Percentiles rank a stretch among this genome's conserved stretches.
phyloP scores from a whole-genome alignment of 805 yeast species.

The Candida xiaguanensis region DNA sequence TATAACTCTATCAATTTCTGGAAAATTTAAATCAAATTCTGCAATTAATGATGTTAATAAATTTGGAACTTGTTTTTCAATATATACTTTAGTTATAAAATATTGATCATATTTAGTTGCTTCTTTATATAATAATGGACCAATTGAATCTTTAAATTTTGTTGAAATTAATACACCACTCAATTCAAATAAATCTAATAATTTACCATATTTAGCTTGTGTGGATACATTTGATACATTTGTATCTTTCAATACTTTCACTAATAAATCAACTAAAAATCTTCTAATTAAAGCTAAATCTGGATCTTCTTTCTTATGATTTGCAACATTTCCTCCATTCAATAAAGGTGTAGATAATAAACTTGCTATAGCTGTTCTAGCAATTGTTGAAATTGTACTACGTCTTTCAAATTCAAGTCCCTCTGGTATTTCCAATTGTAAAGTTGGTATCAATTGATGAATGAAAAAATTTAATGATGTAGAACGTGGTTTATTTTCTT shows the following conservation, averaged over 20 bases:
- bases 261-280: conserved; percentile 65
- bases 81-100: conserved; percentile 58
- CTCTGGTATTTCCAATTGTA: conserved; percentile 33
- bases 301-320: conserved; percentile 54
- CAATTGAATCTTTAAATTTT: conserved; percentile 36
- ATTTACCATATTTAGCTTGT: conserved; percentile 48
- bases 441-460: conserved; percentile 66
- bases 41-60: conserved; percentile 60
- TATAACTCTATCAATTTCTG: conserved; percentile 58
- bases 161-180: conserved; percentile 42
- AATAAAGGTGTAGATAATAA: conserved; percentile 58
- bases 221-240: conserved; percentile 22
- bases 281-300: conserved; percentile 72
- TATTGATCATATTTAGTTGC: conserved; percentile 59
- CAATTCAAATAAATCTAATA: conserved; percentile 52
- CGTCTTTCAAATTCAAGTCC: conserved; percentile 49
- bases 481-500: conserved; percentile 60
- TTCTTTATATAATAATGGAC: conserved; percentile 43
- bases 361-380: conserved; percentile 58
- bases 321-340: conserved; percentile 42
- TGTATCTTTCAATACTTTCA: conserved; percentile 58
- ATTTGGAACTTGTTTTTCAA: conserved; percentile 62
- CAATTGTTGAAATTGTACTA: conserved; percentile 54
- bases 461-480: conserved; percentile 75
- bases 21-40: conserved; percentile 69